phyloP scores from a whole-genome alignment of 805 yeast genomes.

The Hemisphaericaspora nanyangensis region DNA sequence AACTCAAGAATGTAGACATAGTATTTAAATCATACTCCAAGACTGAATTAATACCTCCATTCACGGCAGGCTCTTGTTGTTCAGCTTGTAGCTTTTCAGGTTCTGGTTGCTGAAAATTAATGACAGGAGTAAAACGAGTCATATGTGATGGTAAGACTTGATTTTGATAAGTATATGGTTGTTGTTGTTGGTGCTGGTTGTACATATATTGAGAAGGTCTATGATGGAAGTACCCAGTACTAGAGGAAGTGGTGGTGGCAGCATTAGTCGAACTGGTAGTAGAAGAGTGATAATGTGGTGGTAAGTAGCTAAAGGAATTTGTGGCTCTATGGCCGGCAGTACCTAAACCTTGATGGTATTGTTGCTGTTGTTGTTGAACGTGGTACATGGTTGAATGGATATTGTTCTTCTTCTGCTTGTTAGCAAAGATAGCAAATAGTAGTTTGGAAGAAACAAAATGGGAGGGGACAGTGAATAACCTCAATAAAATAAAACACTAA shows the following conservation, averaged over 20 bases:
- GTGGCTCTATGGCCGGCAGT: slow-evolving; percentile 37
- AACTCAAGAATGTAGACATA: slow-evolving; percentile 78
- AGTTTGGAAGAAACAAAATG: neutral
- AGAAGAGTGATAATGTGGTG: neutral
- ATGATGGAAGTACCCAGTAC: neutral
- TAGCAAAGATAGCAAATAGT: neutral
- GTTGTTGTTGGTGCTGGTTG: neutral
- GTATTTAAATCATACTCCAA: slow-evolving; percentile 74
- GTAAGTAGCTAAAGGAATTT: slow-evolving; percentile 17
- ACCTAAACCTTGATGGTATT: slow-evolving; percentile 25
- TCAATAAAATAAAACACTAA: neutral
- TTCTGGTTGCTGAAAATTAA: slow-evolving; percentile 2
- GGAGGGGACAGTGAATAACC: too few relatives aligned
- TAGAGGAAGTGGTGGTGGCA: neutral
- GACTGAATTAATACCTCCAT: slow-evolving; percentile 75
- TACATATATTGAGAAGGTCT: neutral
- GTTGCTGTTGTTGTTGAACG: slow-evolving; percentile 5
- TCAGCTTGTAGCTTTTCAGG: slow-evolving; percentile 1
- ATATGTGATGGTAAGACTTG: slow-evolving; percentile 1
- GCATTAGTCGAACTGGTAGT: slow-evolving; percentile 11
- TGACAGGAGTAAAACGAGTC: neutral
- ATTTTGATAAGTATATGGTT: slow-evolving; percentile 1
- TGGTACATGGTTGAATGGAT: slow-evolving; percentile 3
- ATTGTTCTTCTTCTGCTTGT: slow-evolving; percentile 1
- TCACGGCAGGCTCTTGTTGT: slow-evolving; percentile 16